Evolutionary conservation across 257 asterid genomes (phyloP), one percentile per base, ranked within the genome.

Genomic region (Gentiana straminea): DNA sequence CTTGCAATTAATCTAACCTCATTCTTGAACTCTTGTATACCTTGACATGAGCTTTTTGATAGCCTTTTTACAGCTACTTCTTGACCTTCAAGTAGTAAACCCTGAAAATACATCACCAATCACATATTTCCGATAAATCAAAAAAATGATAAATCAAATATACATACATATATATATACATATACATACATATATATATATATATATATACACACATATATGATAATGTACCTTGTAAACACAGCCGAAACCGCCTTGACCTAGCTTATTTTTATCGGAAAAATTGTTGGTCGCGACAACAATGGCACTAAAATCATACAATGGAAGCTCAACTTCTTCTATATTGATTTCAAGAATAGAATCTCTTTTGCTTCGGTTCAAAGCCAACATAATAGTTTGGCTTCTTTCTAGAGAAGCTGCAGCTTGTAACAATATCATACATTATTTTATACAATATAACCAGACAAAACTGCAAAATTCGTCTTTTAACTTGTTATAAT

Each of bases 231-330:
- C 96, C 94, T 79, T 88, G 72, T 88, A 88, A 64, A 88, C 97
- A 53, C 58, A 59, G 49, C 97, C 97, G 60, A 84, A 88, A 33
- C 97, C 95, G n/a, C 97, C 97, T 70, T 82, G 82, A 5, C 97
- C 97, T 3, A 88, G 76, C 75, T 77, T 84, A 37, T 88, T 84
- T 7, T 43, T 69, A 43, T 73, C 81, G 1, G 82, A 75, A 47
- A 90, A 90, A 34, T 79, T 68, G 13, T 79, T 57, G 0, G 98
- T 90, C 37, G 94, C 90, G 35, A 65, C 38, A 33, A 69, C 63
- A 2, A 90, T 61, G 61, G 84, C 71, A 5, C 51, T 35, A 43
- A 84, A 64, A 62, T 86, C 94, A 46, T 63, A 71, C 10, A 86
- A 47, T 0, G 98, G 98, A 35, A 90, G 72, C 63, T 86, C 99